Percentiles rank a stretch among this genome's conserved stretches.
phyloP scores from a whole-genome alignment of 2,329 filamentous ascomycete species.

The Pseudonectria buxi region DNA sequence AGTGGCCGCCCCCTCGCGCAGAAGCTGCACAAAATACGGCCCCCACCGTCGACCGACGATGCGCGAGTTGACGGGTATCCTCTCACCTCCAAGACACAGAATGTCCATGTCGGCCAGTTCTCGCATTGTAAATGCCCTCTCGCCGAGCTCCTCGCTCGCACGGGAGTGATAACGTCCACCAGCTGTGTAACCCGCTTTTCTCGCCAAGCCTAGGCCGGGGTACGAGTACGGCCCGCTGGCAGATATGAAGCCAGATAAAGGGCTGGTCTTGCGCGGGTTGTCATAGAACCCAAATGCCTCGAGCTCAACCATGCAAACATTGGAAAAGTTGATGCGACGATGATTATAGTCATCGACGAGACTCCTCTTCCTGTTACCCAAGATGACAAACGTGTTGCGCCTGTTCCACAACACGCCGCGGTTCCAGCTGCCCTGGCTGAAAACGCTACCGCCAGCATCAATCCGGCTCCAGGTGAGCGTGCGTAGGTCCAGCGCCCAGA shows the following conservation, averaged over 20 bases:
- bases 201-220: slow-evolving; percentile 48
- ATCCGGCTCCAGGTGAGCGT: slow-evolving; percentile 92
- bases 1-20: slow-evolving; percentile 71
- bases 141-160: slow-evolving; percentile 79
- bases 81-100: slow-evolving; percentile 80
- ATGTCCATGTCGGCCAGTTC: slow-evolving; percentile 97
- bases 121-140: slow-evolving; percentile 68
- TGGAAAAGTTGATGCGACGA: slow-evolving; percentile 92
- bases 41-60: slow-evolving; percentile 87
- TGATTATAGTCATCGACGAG: slow-evolving; percentile 98
- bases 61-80: slow-evolving; percentile 88
- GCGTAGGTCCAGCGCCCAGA: slow-evolving; percentile 88
- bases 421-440: slow-evolving; percentile 97
- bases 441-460: slow-evolving; percentile 88
- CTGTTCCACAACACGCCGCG: slow-evolving; percentile 88
- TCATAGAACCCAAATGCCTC: slow-evolving; percentile 97
- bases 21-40: slow-evolving; percentile 86
- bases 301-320: slow-evolving; percentile 93
- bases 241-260: slow-evolving; percentile 78
- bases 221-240: slow-evolving; percentile 65
- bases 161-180: slow-evolving; percentile 70
- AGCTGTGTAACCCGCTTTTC: slow-evolving; percentile 58
- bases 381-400: slow-evolving; percentile 89
- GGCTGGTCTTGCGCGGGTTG: slow-evolving; percentile 73
- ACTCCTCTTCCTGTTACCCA: slow-evolving; percentile 88